Base-by-base conservation (phyloP, 2,329 filamentous ascomycete genomes). In the Erysiphe pulchra region DNA sequence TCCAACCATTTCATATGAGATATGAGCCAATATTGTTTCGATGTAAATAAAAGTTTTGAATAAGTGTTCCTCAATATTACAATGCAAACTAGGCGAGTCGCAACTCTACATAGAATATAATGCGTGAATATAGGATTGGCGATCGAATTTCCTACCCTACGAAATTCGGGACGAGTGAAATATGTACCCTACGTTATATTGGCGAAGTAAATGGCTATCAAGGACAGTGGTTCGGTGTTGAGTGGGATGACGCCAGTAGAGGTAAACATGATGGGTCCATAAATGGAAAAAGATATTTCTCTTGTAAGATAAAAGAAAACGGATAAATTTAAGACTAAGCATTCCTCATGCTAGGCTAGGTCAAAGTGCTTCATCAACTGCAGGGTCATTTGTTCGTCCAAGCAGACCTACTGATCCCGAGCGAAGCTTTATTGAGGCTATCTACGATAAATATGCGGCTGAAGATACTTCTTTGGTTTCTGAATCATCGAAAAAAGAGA, bases 191-290 rank as follows among this genome's bases (percentile, higher is more conserved):
- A 47, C 77, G 84, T 49, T 95, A 86, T 57, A 63, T 81, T 49
- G 90, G 90, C 40, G 61, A 70, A 32, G 79, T 95, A 8, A 68
- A 73, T 44, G 81, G 80, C 52, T 86, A 84, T 9, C 48, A 49
- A 4, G 46, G 48, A 68, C 71, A 39, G 50, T 95, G 87, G 86
- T 70, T 95, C 32, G 90, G 90, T 42, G 83, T 95, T 42, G 90
- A 98, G 69, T 98, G 90, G 90, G 87, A 95, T 62, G 82, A 94
- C 59, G 65, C 76, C 47, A 69, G 67, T 34, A 71, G 86, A 55
- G 90, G 90, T 49, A 95, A 94, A 65, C 86, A 98, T 62, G 73
- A 87, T 56, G 90, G 90, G 48, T 75, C 78, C 49, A 76, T 92
- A 61, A 75, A 80, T 51, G 83, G 80, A 48, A 67, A 71, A 50